phyloP scores from a whole-genome alignment of 306 rosid species.

The Sicyos edulis region DNA sequence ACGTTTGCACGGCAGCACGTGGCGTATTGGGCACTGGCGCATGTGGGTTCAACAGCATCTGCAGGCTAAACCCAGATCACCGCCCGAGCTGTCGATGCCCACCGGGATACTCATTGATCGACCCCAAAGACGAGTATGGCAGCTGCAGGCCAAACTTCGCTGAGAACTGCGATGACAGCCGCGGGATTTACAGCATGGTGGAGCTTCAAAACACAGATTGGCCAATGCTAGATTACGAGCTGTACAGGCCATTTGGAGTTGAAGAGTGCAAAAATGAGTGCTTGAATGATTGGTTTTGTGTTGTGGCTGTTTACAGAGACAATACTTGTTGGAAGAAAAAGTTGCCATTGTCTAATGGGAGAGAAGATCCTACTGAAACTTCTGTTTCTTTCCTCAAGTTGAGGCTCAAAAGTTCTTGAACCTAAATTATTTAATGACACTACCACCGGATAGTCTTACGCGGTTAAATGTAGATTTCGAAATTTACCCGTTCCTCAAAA shows the following conservation, averaged over 20 bases:
- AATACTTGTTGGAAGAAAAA: not conserved
- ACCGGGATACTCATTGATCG: not conserved
- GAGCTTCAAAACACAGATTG: not conserved
- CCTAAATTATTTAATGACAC: too few species aligned
- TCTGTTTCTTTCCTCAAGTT: not conserved
- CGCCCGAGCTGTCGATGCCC: constrained; percentile 8
- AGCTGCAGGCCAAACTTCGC: not conserved
- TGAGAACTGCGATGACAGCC: not conserved
- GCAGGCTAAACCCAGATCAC: not conserved
- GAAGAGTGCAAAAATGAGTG: constrained; percentile 4
- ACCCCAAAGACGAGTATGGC: not conserved
- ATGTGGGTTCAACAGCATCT: not conserved
- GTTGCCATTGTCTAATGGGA: not conserved
- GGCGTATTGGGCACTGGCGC: not conserved
- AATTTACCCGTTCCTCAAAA: too few species aligned
- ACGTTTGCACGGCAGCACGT: not conserved
- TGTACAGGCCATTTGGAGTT: not conserved
- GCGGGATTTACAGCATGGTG: not conserved
- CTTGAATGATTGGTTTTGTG: not conserved
- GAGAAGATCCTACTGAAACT: not conserved
- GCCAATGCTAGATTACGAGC: not conserved
- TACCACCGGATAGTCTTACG: too few species aligned
- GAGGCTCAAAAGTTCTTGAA: not conserved
- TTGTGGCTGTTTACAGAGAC: not conserved
- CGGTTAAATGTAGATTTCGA: too few species aligned